Conservation (phyloP, 495 filamentous ascomycete species). For the Astrothelium subdiscretum region DNA sequence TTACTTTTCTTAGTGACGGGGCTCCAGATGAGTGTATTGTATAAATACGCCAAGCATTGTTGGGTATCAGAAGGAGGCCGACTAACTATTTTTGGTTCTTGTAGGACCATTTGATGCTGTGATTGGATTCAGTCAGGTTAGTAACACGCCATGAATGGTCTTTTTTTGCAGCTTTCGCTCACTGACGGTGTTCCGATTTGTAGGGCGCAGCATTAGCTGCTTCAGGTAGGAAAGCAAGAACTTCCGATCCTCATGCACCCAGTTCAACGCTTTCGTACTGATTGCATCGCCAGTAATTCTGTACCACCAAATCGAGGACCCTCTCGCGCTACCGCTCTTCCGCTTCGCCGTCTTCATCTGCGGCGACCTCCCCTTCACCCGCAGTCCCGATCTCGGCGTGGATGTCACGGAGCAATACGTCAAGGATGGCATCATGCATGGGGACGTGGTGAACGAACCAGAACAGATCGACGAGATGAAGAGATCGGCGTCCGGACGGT, state of each 20-base stretch:
- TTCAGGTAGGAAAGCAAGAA: neutral
- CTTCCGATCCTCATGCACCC: neutral
- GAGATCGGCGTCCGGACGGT: conserved; percentile 1
- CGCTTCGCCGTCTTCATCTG: conserved; percentile 1
- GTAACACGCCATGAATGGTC: neutral
- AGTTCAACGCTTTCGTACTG: neutral
- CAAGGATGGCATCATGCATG: neutral
- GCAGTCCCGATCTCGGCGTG: neutral
- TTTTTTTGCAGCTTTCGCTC: neutral
- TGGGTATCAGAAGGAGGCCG: neutral
- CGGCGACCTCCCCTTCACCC: conserved; percentile 1
- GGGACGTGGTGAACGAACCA: neutral
- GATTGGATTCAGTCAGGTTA: neutral
- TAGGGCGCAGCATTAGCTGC: neutral
- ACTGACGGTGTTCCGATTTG: neutral
- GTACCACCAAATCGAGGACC: neutral
- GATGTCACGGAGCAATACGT: conserved; percentile 3
- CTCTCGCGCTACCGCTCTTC: neutral
- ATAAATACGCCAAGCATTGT: neutral
- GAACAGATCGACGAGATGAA: conserved; percentile 1
- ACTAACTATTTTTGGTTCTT: neutral
- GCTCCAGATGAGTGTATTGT: neutral
- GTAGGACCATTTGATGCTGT: conserved; percentile 1
- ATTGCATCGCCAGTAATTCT: neutral
- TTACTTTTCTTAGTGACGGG: neutral